Base-by-base conservation (phyloP, 257 asterid genomes). In the Haberlea rhodopensis region DNA sequence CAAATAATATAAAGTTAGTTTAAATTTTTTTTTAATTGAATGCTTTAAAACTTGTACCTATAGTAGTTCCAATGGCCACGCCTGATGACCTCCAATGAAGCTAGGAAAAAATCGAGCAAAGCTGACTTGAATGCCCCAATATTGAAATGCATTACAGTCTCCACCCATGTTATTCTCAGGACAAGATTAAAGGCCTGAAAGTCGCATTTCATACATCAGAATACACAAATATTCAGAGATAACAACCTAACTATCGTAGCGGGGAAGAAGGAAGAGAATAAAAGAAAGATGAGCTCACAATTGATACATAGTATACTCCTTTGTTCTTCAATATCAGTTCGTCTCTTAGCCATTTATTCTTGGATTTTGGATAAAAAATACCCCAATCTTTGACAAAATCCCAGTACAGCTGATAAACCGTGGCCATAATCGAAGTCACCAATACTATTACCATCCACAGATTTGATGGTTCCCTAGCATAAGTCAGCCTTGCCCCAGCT, bases 51-150 rank as follows among this genome's bases (percentile, higher is more conserved):
- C 11, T 32, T 61, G 46, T 76, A 92, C 98, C 98, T 89, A 48
- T 88, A 92, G 76, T 73, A 92, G 80, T 94, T 94, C 99, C 99
- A 94, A 57, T 94, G 99, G 21, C 97, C 99, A 13, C 99, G 99
- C 5, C 99, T 86, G 16, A 94, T 79, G 68, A 94, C 89, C 82
- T 94, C 99, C 37, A 94, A 53, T 0, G 99, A 94, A 60, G 97
- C 97, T 32, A 94, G 81, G 46, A 69, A 43, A 61, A 94, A 94
- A 20, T 86, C 95, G 24, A 94, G 81, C 82, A 94, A 62, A 15
- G 86, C 81, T 0, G 84, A 81, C 79, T 94, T 90, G 8, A 90
- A 74, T 66, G 62, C 16, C 72, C 95, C 78, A 13, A 72, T 37
- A 5, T 77, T 84, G 80, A 84, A 87, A 58, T 68, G 69, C 90